Evolutionary conservation across 2,329 filamentous ascomycete genomes (phyloP).

Genomic region (Verruconis gallopava): DNA sequence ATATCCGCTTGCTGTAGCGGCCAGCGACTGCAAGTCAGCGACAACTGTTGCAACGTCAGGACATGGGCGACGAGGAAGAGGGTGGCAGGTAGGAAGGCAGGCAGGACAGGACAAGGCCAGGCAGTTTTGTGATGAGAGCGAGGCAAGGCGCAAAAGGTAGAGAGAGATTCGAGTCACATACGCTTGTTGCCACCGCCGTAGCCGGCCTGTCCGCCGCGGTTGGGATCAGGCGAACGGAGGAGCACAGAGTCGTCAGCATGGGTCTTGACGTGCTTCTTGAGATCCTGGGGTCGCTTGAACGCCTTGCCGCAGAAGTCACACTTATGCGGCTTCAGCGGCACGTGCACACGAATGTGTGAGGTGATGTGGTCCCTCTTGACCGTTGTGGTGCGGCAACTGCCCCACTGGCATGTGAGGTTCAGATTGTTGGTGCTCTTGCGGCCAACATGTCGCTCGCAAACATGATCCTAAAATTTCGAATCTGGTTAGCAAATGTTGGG

Average conservation of each 20-base stretch:
- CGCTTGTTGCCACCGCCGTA: constrained; percentile 25
- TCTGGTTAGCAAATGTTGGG: constrained; percentile 4
- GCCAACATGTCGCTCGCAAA: constrained; percentile 95
- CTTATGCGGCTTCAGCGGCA: constrained; percentile 98
- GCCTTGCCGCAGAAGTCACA: constrained; percentile 98
- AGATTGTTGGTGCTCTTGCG: constrained; percentile 99
- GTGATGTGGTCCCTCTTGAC: constrained; percentile 99
- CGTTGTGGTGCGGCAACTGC: constrained; percentile 85
- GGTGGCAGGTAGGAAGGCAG: background rate
- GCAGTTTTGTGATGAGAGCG: background rate
- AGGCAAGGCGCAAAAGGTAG: constrained; percentile 1
- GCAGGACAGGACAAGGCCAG: background rate
- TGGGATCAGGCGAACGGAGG: constrained; percentile 49
- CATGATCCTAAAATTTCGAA: constrained; percentile 72
- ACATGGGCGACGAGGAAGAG: constrained; percentile 3
- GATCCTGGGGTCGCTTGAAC: constrained; percentile 95
- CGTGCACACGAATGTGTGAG: constrained; percentile 94
- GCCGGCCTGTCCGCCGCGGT: constrained; percentile 28
- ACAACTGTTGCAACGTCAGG: constrained; percentile 21
- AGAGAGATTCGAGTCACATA: constrained; percentile 18
- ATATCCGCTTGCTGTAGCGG: constrained; percentile 36
- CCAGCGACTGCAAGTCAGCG: constrained; percentile 35
- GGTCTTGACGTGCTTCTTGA: constrained; percentile 99
- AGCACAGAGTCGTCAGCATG: constrained; percentile 88
- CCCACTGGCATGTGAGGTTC: constrained; percentile 95